A percentile compares a stretch with the other conserved stretches of the same genome.
Conservation (phyloP, 306 rosid species). For the Pyrus communis region DNA sequence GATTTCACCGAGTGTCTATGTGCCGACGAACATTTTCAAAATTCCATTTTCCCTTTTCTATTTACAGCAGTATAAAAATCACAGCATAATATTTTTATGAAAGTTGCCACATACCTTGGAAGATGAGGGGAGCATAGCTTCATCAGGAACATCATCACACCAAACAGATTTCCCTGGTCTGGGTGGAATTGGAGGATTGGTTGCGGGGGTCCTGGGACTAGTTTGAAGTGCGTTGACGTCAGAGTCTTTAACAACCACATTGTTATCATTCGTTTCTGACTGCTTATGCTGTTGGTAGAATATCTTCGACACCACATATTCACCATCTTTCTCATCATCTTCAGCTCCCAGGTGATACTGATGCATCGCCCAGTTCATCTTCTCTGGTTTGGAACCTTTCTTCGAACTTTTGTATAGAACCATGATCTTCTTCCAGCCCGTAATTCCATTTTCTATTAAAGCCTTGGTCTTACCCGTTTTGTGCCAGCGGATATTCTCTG, state of each 20-base stretch:
- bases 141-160: slow-evolving; percentile 27
- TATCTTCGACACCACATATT: slow-evolving; percentile 74
- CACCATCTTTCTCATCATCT: slow-evolving; percentile 71
- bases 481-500: slow-evolving; percentile 53
- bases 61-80: neutral
- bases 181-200: slow-evolving; percentile 60
- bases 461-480: slow-evolving; percentile 50
- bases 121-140: slow-evolving; percentile 19
- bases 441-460: slow-evolving; percentile 31
- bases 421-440: slow-evolving; percentile 84
- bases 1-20: too few species aligned
- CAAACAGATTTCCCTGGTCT: slow-evolving; percentile 33
- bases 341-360: slow-evolving; percentile 82
- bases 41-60: neutral
- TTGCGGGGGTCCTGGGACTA: slow-evolving; percentile 68
- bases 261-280: slow-evolving; percentile 34
- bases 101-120: slow-evolving; percentile 36
- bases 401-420: slow-evolving; percentile 57
- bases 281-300: slow-evolving; percentile 53
- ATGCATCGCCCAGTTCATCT: slow-evolving; percentile 80
- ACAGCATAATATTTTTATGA: slow-evolving; percentile 1
- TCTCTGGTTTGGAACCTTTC: slow-evolving; percentile 55
- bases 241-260: slow-evolving; percentile 31
- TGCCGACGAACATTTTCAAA: too few species aligned
- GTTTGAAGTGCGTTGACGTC: slow-evolving; percentile 30